phyloP scores from a whole-genome alignment of 129 eudicot genomes.

The Saposhnikovia divaricata region DNA sequence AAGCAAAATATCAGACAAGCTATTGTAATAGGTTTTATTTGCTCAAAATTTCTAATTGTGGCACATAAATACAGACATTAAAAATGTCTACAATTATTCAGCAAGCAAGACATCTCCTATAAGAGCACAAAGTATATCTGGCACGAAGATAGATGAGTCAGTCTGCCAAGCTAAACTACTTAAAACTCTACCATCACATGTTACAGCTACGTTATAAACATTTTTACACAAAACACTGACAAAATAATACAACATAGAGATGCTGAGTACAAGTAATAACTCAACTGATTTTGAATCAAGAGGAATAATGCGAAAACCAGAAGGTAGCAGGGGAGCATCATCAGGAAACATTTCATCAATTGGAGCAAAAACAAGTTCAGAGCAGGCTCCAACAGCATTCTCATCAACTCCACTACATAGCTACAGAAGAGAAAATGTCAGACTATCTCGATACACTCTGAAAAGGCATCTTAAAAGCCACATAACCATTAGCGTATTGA shows the following conservation, averaged over 20 bases:
- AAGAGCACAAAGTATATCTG: background rate
- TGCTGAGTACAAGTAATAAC: constrained; percentile 16
- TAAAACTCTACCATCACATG: background rate
- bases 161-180: background rate
- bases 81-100: background rate
- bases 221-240: background rate
- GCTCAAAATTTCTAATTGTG: background rate
- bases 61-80: background rate
- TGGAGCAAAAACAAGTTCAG: constrained; percentile 94
- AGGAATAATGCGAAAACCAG: constrained; percentile 91
- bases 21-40: background rate
- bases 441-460: background rate
- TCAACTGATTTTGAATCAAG: constrained; percentile 89
- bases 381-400: constrained; percentile 84
- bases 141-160: background rate
- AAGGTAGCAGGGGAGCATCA: constrained; percentile 81
- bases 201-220: background rate
- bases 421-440: constrained; percentile 25
- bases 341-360: constrained; percentile 95
- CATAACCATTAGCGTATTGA: constrained; percentile 1
- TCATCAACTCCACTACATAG: constrained; percentile 89
- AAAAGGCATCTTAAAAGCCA: background rate
- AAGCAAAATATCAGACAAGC: background rate
- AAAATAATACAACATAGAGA: background rate
- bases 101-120: constrained; percentile 2